Conservation (phyloP, 495 filamentous ascomycete species). For the Lasiosphaeriaceae sp. region DNA sequence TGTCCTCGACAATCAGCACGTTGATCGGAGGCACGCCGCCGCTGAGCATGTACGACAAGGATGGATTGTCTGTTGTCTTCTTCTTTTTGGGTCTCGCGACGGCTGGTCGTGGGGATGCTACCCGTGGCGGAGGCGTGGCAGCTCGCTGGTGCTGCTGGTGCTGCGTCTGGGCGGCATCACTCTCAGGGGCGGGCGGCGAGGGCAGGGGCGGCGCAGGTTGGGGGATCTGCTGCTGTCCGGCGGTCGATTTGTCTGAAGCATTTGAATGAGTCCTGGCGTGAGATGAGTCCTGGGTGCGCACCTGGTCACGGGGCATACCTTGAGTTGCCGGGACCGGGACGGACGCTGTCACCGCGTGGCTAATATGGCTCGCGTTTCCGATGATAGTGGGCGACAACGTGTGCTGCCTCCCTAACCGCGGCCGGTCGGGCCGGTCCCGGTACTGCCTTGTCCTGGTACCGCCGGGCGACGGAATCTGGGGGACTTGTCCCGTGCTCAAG, state of each 20-base stretch:
- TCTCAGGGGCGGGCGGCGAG: slow-evolving; percentile 51
- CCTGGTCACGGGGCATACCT: slow-evolving; percentile 20
- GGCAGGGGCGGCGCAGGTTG: slow-evolving; percentile 52
- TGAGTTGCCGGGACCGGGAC: slow-evolving; percentile 20
- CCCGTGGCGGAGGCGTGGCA: slow-evolving; percentile 57
- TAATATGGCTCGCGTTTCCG: slow-evolving; percentile 26
- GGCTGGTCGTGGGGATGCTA: slow-evolving; percentile 53
- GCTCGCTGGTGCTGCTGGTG: slow-evolving; percentile 16
- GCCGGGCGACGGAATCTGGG: slow-evolving; percentile 81
- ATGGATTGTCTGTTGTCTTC: slow-evolving; percentile 46
- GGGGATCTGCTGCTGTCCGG: slow-evolving; percentile 16
- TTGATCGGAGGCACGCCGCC: slow-evolving; percentile 93
- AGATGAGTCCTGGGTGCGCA: slow-evolving; percentile 23
- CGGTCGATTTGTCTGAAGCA: slow-evolving; percentile 43
- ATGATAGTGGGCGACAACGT: slow-evolving; percentile 78
- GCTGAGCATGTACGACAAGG: slow-evolving; percentile 65
- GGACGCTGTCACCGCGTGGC: slow-evolving; percentile 16
- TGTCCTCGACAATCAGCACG: slow-evolving; percentile 96
- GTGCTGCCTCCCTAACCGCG: slow-evolving; percentile 62
- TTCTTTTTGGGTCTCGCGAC: slow-evolving; percentile 50
- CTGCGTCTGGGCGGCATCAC: slow-evolving; percentile 6
- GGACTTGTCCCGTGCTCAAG: slow-evolving; percentile 72
- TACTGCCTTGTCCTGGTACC: slow-evolving; percentile 46
- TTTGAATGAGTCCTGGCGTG: slow-evolving; percentile 50
- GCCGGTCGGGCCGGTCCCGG: slow-evolving; percentile 44